Conservation (phyloP, 2,329 filamentous ascomycete genomes). For the Colletotrichum destructivum region DNA sequence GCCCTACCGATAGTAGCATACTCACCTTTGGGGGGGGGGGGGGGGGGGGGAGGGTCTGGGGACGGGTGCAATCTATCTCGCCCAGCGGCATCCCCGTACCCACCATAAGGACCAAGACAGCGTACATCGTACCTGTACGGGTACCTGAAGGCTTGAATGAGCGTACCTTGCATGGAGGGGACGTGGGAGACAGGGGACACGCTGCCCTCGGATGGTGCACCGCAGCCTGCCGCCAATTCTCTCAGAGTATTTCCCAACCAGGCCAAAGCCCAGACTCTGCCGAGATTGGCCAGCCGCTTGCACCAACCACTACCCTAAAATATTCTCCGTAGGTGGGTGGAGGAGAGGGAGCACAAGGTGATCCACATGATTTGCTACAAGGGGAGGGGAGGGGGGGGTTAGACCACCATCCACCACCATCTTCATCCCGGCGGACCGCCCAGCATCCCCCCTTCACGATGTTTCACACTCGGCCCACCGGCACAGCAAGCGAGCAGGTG, state of each 20-base stretch:
- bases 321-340: slow-evolving; percentile 29
- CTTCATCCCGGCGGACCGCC: not conserved
- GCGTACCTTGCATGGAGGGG: slow-evolving; percentile 6
- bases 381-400: slow-evolving; percentile 7
- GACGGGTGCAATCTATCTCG: slow-evolving; percentile 20
- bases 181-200: not conserved
- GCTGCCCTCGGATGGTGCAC: not conserved
- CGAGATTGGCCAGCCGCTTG: slow-evolving; percentile 6
- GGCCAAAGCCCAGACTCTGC: not conserved
- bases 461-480: slow-evolving; percentile 38
- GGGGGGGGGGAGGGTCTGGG: not conserved
- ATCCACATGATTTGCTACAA: slow-evolving; percentile 42
- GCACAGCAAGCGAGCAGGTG: slow-evolving; percentile 7
- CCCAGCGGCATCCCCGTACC: slow-evolving; percentile 27
- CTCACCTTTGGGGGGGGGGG: not conserved
- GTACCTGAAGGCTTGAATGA: slow-evolving; percentile 27
- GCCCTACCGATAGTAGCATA: slow-evolving; percentile 29
- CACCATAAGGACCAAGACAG: slow-evolving; percentile 7
- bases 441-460: slow-evolving; percentile 24
- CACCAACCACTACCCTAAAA: slow-evolving; percentile 18
- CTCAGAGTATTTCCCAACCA: not conserved
- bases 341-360: slow-evolving; percentile 38
- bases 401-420: too few relatives aligned
- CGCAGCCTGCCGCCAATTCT: not conserved
- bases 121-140: slow-evolving; percentile 7